phyloP scores from a whole-genome alignment of 139 green algal species.

The Micractinium sp. region DNA sequence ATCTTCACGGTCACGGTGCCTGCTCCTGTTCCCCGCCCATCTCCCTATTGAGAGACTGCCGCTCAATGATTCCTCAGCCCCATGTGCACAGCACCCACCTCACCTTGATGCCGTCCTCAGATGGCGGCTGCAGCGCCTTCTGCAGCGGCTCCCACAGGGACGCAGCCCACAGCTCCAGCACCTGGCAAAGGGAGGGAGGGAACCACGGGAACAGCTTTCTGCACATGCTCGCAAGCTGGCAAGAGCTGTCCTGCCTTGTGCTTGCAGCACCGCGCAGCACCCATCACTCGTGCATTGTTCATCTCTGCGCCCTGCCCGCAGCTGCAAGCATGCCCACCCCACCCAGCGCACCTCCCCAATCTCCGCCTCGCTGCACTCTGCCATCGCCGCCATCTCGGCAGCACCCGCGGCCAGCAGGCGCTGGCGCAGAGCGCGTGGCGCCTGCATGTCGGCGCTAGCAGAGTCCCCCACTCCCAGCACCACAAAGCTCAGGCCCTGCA shows the following conservation, averaged over 20 bases:
- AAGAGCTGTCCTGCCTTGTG: too few species aligned
- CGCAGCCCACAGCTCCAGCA: neutral
- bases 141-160: neutral
- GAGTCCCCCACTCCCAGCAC: neutral
- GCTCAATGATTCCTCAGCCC: too few species aligned
- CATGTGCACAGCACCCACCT: neutral
- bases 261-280: neutral
- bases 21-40: neutral
- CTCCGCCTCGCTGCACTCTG: neutral
- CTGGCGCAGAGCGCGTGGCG: neutral
- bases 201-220: neutral
- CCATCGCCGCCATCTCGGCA: neutral
- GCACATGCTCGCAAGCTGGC: neutral
- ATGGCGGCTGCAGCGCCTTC: neutral
- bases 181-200: neutral
- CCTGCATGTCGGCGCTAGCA: neutral
- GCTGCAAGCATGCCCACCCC: neutral
- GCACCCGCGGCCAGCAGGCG: neutral
- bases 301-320: neutral
- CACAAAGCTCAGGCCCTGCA: conserved; percentile 1
- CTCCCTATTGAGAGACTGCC: too few species aligned
- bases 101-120: conserved; percentile 1
- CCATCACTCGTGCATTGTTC: neutral
- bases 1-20: neutral
- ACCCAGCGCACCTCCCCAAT: neutral